Percentiles rank a stretch among this genome's conserved stretches.
phyloP scores from a whole-genome alignment of 2,329 filamentous ascomycete species.

The Pyricularia grisea region DNA sequence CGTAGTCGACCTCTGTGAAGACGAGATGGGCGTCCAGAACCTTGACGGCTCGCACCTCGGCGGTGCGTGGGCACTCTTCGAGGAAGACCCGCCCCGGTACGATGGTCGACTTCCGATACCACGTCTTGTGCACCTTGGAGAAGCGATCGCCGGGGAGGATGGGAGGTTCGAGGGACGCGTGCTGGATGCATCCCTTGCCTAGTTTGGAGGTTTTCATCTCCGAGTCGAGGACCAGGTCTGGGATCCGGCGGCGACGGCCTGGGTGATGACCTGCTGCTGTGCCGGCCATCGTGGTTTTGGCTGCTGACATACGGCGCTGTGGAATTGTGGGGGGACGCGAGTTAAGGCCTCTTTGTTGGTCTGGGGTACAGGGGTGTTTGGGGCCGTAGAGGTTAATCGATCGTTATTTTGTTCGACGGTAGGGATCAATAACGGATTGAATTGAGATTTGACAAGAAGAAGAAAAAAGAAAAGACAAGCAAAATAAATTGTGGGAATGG shows the following conservation, averaged over 20 bases:
- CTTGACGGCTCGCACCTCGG: constrained; percentile 1
- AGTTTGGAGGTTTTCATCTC: not conserved
- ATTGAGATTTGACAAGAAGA: too few relatives aligned
- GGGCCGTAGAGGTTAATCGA: not conserved
- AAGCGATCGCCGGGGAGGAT: not conserved
- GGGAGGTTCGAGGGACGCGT: not conserved
- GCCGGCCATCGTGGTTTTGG: not conserved
- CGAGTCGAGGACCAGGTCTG: not conserved
- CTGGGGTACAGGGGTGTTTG: not conserved
- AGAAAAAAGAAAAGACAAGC: not conserved
- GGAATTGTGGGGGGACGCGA: not conserved
- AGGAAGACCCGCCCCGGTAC: not conserved
- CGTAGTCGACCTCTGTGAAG: not conserved
- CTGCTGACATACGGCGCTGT: not conserved
- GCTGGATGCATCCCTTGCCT: not conserved
- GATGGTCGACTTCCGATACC: not conserved
- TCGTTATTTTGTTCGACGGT: not conserved
- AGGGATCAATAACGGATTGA: too few relatives aligned
- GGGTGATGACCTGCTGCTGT: not conserved
- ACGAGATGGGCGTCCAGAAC: not conserved
- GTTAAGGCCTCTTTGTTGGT: not conserved
- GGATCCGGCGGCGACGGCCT: not conserved
- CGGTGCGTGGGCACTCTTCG: not conserved
- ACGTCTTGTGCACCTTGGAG: not conserved
- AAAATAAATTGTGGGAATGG: not conserved